A percentile compares a stretch with the other conserved stretches of the same genome.
Evolutionary conservation across 2,329 filamentous ascomycete genomes (phyloP).

Genomic region (Hypomyces rosellus): DNA sequence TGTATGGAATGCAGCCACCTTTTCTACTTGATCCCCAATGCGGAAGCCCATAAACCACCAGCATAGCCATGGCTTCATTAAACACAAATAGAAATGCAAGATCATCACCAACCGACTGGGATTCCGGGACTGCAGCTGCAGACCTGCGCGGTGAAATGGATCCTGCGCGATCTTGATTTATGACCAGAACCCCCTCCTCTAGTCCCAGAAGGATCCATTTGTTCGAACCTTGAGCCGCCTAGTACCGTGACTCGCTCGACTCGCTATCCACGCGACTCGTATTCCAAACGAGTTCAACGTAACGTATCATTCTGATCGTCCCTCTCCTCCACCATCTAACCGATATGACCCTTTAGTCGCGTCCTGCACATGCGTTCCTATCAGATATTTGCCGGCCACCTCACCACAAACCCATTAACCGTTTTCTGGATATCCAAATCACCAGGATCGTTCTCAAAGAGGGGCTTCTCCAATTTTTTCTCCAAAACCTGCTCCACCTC

Average conservation of each 20-base stretch:
- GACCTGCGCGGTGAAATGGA: too few species aligned
- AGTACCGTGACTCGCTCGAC: neutral
- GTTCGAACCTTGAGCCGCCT: neutral
- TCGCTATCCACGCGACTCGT: neutral
- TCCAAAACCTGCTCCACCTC: slow-evolving; percentile 74
- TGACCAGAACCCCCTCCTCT: too few species aligned
- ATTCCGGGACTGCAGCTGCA: too few species aligned
- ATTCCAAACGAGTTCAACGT: slow-evolving; percentile 2
- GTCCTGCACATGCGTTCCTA: neutral
- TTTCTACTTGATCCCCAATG: neutral
- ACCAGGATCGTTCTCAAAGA: slow-evolving; percentile 86
- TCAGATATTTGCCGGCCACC: slow-evolving; percentile 48
- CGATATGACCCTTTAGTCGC: too few species aligned
- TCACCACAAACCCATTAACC: slow-evolving; percentile 70
- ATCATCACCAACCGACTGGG: too few species aligned
- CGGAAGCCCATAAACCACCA: neutral
- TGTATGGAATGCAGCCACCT: neutral
- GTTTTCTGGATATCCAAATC: slow-evolving; percentile 76
- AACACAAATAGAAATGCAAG: neutral
- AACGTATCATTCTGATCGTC: slow-evolving; percentile 10
- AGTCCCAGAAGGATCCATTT: too few species aligned
- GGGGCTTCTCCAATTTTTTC: slow-evolving; percentile 72
- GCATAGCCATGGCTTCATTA: too few species aligned
- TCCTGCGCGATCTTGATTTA: too few species aligned
- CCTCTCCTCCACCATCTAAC: neutral